Evolutionary conservation across 192 early-diverging fungal genomes (phyloP), one percentile per base, ranked within the genome.

Genomic region (Podila epicladia): DNA sequence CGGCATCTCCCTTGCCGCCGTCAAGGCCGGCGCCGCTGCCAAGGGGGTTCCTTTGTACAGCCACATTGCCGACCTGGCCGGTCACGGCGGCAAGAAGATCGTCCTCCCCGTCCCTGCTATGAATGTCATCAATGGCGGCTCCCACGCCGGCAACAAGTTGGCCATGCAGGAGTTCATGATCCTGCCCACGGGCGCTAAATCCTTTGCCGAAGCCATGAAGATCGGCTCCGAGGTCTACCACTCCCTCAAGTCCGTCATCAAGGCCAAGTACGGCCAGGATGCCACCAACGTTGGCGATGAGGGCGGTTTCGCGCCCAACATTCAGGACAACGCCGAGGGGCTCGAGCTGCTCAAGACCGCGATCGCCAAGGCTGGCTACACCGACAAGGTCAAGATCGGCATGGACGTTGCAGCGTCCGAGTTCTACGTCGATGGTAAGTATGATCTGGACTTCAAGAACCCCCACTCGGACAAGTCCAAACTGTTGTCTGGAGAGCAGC

Each of bases 91-190:
- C 85, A 91, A 92, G 64, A 92, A 92, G 74, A 94, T 94, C 83
- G 94, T 98, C 64, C 92, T 99, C 63, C 97, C 97, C 24, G 97
- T 99, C 28, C 97, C 97, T 31, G 87, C 94, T 51, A 96, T 99
- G 90, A 99, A 99, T 89, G 96, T 99, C 78, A 97, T 99, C 89
- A 99, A 99, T 90, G 97, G 97, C 82, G 97, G 97, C 66, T 95
- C 94, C 62, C 97, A 99, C 87, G 98, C 98, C 45, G 98, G 98
- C 70, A 99, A 99, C 94, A 98, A 97, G 89, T 92, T 99, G 66
- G 98, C 98, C 73, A 97, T 99, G 96, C 98, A 99, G 86, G 98
- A 99, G 86, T 99, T 98, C 88, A 99, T 99, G 98, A 99, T 99
- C 73, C 84, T 98, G 83, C 97, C 97, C 64, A 97, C 95, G 55